Evolutionary conservation across 345 rosid genomes (phyloP).

Genomic region (Murraya koenigii): DNA sequence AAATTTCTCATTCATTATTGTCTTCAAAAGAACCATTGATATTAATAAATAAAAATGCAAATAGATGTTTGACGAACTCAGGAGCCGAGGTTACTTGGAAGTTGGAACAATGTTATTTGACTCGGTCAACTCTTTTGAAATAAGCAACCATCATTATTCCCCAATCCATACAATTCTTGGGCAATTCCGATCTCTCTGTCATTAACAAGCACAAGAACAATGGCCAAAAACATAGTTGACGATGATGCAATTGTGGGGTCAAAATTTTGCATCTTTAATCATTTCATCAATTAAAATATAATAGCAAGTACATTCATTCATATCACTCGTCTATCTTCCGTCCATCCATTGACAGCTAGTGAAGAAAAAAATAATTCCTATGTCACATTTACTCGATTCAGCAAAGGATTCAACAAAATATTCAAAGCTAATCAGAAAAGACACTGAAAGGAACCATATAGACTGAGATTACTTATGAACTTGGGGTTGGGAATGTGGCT

Average conservation of each 20-base stretch:
- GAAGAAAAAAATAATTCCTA: not conserved
- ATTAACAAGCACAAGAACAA: not conserved
- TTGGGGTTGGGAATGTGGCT: slow-evolving; percentile 17
- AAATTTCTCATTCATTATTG: too few species aligned
- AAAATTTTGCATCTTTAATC: not conserved
- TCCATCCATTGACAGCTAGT: not conserved
- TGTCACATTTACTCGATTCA: not conserved
- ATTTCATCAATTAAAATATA: not conserved
- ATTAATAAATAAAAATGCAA: too few species aligned
- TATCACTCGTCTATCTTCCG: not conserved
- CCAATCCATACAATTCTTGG: not conserved
- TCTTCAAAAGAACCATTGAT: too few species aligned
- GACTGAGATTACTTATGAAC: slow-evolving; percentile 14
- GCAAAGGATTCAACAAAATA: not conserved
- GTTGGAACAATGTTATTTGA: not conserved
- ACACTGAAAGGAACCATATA: not conserved
- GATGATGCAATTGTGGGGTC: not conserved
- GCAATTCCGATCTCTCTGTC: not conserved
- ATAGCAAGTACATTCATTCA: not conserved
- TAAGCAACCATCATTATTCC: not conserved
- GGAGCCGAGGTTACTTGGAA: not conserved
- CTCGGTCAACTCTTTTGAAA: not conserved
- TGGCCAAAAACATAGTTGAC: not conserved
- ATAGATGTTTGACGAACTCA: not conserved
- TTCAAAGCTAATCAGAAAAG: not conserved